These are phyloP conservation scores for Metschnikowia hibisci DNA, from an alignment of 805 yeast species.

Conservation along the genomic window DNA sequence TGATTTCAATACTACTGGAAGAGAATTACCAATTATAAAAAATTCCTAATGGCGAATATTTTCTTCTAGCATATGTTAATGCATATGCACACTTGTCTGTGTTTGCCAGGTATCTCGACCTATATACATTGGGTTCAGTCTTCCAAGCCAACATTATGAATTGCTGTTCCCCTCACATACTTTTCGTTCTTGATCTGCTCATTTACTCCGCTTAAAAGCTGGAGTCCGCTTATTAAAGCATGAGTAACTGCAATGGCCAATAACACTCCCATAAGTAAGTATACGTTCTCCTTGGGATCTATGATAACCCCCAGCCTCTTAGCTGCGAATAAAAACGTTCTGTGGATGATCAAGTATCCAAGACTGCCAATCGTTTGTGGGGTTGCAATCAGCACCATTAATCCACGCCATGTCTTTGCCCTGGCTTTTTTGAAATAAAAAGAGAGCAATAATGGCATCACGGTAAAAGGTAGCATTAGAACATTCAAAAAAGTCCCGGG, in stretches of 20 bases:
- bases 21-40: background rate
- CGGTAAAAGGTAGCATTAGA: constrained; percentile 8
- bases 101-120: too few relatives aligned
- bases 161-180: constrained; percentile 54
- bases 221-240: constrained; percentile 1
- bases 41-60: background rate
- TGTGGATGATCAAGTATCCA: background rate
- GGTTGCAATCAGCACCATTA: background rate
- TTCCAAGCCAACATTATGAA: constrained; percentile 36
- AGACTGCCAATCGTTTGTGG: constrained; percentile 1
- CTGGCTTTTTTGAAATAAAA: constrained; percentile 2
- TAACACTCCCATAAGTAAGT: constrained; percentile 1
- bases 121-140: background rate
- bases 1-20: background rate
- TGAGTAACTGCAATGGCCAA: constrained; percentile 2
- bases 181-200: constrained; percentile 54
- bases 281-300: background rate
- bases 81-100: too few relatives aligned
- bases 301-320: background rate
- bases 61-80: too few relatives aligned
- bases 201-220: constrained; percentile 20
- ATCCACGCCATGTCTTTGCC: background rate
- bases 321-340: background rate
- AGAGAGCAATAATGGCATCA: constrained; percentile 9
- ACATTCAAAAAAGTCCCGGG: constrained; percentile 11